Conservation (phyloP, 768 basidiomycete genomes). For the Rhizopogon rudus region DNA sequence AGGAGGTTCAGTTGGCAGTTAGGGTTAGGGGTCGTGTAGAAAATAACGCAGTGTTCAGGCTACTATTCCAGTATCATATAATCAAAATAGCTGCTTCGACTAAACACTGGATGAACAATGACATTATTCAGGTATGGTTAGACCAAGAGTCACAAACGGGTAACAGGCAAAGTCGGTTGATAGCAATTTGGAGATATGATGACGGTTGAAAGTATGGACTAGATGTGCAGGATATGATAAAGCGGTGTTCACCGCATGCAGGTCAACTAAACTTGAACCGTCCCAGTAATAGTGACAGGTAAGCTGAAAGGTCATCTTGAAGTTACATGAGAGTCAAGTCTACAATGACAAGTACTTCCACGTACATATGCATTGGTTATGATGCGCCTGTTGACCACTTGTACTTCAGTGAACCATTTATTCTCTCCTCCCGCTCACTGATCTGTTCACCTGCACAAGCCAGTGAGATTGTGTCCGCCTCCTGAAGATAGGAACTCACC, state of each 20-base stretch:
- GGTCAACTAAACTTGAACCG: background rate
- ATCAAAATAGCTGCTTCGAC: background rate
- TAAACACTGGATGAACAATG: background rate
- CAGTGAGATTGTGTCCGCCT: background rate
- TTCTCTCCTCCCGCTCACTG: slow-evolving; percentile 56
- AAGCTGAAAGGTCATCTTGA: background rate
- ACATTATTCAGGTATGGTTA: background rate
- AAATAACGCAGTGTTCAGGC: too few species aligned
- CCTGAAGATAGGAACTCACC: slow-evolving; percentile 39
- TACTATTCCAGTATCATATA: background rate
- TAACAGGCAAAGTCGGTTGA: background rate
- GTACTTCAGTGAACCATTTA: slow-evolving; percentile 72
- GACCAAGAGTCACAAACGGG: background rate
- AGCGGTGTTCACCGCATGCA: background rate
- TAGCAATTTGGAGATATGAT: background rate
- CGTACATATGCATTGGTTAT: slow-evolving; percentile 1
- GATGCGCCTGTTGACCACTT: slow-evolving; percentile 63
- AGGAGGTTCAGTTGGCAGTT: too few species aligned
- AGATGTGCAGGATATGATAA: background rate
- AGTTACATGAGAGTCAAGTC: background rate
- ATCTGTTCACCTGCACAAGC: slow-evolving; percentile 48
- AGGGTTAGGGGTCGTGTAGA: too few species aligned
- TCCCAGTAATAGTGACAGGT: background rate
- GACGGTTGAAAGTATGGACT: background rate
- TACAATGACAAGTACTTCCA: background rate